Percentiles rank a stretch among this genome's conserved stretches.
phyloP scores from a whole-genome alignment of 495 filamentous ascomycete genomes.

The Geopyxis carbonaria region DNA sequence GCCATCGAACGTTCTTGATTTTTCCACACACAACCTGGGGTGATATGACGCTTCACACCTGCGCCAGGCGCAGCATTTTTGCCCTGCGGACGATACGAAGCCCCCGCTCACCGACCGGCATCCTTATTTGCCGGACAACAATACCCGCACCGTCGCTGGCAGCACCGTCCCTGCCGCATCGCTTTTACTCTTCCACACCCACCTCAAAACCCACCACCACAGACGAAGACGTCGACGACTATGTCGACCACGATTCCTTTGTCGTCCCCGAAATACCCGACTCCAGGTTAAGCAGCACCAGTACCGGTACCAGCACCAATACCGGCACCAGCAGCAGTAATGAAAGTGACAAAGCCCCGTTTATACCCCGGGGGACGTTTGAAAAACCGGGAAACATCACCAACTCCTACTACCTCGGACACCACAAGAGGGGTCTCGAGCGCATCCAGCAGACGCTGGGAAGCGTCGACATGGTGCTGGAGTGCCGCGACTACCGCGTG shows the following conservation, averaged over 20 bases:
- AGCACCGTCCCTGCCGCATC: too few relatives aligned
- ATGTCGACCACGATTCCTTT: not conserved
- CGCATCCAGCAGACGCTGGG: conserved; percentile 74
- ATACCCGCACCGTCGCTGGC: too few relatives aligned
- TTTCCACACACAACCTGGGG: too few relatives aligned
- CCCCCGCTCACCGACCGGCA: too few relatives aligned
- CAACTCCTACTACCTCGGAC: conserved; percentile 90
- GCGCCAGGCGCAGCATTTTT: too few relatives aligned
- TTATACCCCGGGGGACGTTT: conserved; percentile 58
- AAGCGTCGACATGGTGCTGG: conserved; percentile 72
- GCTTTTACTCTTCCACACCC: too few relatives aligned
- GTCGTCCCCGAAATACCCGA: not conserved
- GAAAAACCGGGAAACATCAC: conserved; percentile 52
- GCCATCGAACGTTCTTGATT: too few relatives aligned
- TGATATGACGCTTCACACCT: too few relatives aligned
- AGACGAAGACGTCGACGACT: too few relatives aligned
- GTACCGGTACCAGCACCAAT: conserved; percentile 3
- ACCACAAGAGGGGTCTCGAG: conserved; percentile 66
- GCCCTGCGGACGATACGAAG: too few relatives aligned
- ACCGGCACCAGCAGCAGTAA: conserved; percentile 4
- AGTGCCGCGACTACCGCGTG: conserved; percentile 85
- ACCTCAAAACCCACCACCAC: too few relatives aligned
- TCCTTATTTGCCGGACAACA: too few relatives aligned
- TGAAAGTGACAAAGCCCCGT: conserved; percentile 34
- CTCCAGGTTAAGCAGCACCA: not conserved